Evolutionary conservation across 106 monocot species (phyloP).

Genomic region (Dendrobium officinale): DNA sequence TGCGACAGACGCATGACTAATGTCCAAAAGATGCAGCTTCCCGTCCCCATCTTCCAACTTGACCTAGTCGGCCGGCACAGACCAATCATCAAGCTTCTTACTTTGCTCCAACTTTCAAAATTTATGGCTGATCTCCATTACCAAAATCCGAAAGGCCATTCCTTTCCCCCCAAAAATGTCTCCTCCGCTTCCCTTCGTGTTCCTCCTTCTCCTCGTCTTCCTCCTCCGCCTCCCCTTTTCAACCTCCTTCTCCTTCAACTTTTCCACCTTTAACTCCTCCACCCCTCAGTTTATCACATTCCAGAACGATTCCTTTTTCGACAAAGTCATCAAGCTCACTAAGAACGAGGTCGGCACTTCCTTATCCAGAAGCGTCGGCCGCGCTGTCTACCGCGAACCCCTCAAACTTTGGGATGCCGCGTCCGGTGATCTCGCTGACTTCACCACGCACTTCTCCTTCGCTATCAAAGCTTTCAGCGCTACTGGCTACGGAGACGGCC

Average conservation of each 20-base stretch:
- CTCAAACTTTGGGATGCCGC: slow-evolving; percentile 27
- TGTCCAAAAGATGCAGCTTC: neutral
- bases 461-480: slow-evolving; percentile 19
- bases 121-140: neutral
- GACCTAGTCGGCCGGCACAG: neutral
- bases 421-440: slow-evolving; percentile 24
- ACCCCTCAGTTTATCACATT: neutral
- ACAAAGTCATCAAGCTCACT: slow-evolving; percentile 16
- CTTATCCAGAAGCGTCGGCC: slow-evolving; percentile 17
- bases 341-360: slow-evolving; percentile 6
- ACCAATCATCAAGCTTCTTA: neutral
- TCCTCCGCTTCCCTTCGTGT: neutral
- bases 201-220: neutral
- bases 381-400: slow-evolving; percentile 29
- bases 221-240: neutral
- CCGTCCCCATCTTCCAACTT: neutral
- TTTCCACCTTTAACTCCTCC: neutral
- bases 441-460: slow-evolving; percentile 64
- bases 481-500: slow-evolving; percentile 30
- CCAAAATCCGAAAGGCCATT: neutral
- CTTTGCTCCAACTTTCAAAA: neutral
- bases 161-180: slow-evolving; percentile 4
- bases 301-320: slow-evolving; percentile 16
- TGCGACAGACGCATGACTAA: neutral
- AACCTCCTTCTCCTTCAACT: slow-evolving; percentile 19